Conservation (phyloP, 139 green algal genomes). For the Picochlorum sp. region DNA sequence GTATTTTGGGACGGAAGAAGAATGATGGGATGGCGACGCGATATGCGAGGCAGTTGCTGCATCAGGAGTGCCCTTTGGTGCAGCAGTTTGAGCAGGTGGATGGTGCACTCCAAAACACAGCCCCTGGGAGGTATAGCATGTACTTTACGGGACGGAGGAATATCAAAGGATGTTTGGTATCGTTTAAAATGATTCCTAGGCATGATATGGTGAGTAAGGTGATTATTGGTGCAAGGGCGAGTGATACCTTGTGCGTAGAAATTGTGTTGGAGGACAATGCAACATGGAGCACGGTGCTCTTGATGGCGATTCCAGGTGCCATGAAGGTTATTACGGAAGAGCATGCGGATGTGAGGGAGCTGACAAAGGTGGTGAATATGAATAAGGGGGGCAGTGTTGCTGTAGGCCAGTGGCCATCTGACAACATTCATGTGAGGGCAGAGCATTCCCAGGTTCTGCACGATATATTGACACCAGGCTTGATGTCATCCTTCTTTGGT, state of each 20-base stretch:
- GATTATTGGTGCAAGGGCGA: not conserved
- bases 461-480: conserved; percentile 7
- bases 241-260: conserved; percentile 29
- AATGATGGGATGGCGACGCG: conserved; percentile 20
- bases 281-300: conserved; percentile 32
- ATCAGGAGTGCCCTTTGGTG: conserved; percentile 7
- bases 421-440: not conserved
- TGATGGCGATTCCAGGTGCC: conserved; percentile 9
- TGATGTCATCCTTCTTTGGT: conserved; percentile 15
- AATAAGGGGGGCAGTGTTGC: not conserved
- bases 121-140: conserved; percentile 15
- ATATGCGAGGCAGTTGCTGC: conserved; percentile 11
- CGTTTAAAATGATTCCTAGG: conserved; percentile 14
- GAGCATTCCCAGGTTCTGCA: not conserved
- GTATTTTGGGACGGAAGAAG: conserved; percentile 9
- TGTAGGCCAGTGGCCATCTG: not conserved
- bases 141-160: conserved; percentile 22
- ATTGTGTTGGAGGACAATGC: conserved; percentile 29
- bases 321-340: conserved; percentile 15
- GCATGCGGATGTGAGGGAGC: conserved; percentile 12
- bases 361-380: conserved; percentile 9
- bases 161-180: conserved; percentile 18
- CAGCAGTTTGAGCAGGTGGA: conserved; percentile 23
- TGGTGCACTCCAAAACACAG: conserved; percentile 5
- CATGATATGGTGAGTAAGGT: conserved; percentile 20